Conservation (phyloP, 306 rosid species). For the Senna tora region DNA sequence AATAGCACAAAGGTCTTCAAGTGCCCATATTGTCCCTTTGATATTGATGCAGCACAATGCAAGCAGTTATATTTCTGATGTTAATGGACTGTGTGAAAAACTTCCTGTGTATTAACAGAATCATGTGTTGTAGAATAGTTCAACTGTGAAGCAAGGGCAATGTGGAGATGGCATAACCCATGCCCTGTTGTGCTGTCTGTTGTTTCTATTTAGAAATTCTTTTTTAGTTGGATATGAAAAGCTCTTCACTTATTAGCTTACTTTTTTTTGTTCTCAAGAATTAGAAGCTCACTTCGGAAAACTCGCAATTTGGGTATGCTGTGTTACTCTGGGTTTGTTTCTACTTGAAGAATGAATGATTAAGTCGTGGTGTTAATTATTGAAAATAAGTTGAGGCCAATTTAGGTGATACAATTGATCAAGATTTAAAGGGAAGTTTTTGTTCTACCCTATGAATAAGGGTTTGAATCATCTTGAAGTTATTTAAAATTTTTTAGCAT, state of each 20-base stretch:
- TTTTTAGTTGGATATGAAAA: conserved; percentile 37
- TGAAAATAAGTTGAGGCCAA: too few species aligned
- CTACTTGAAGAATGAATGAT: not conserved
- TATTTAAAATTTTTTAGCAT: too few species aligned
- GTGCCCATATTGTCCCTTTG: conserved; percentile 87
- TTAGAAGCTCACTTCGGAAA: not conserved
- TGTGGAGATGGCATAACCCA: conserved; percentile 32
- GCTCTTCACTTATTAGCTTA: not conserved
- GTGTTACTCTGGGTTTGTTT: not conserved
- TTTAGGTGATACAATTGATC: too few species aligned
- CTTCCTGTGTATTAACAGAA: conserved; percentile 28
- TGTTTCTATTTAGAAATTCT: conserved; percentile 52
- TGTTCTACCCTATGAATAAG: too few species aligned
- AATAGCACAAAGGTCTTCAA: conserved; percentile 73
- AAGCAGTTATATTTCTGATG: conserved; percentile 57
- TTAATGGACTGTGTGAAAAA: conserved; percentile 21
- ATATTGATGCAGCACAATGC: conserved; percentile 64
- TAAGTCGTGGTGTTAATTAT: not conserved
- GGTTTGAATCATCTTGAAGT: too few species aligned
- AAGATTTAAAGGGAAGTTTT: too few species aligned
- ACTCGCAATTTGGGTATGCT: not conserved
- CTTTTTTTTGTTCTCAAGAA: too few species aligned
- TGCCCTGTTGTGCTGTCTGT: conserved; percentile 35
- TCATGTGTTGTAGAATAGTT: conserved; percentile 40
- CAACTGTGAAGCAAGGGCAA: conserved; percentile 30